phyloP scores from a whole-genome alignment of 2,329 filamentous ascomycete species.

The Sclerotinia minor region DNA sequence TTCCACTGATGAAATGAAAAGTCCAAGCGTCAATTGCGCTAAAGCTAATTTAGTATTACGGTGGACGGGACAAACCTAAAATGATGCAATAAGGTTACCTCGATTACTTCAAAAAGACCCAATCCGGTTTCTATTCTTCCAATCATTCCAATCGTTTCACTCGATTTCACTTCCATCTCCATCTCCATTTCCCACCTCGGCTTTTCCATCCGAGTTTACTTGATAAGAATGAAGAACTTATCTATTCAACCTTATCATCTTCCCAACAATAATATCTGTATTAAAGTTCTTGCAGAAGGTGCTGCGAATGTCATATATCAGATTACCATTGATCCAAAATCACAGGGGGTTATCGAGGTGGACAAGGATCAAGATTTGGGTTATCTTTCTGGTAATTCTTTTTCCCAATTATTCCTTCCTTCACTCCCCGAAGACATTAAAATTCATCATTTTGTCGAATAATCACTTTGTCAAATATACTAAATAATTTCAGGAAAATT shows the following conservation, averaged over 20 bases:
- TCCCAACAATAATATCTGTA: not conserved
- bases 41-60: not conserved
- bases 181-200: not conserved
- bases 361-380: conserved; percentile 26
- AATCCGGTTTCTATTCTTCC: conserved; percentile 10
- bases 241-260: not conserved
- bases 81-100: conserved; percentile 2
- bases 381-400: conserved; percentile 15
- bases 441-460: not conserved
- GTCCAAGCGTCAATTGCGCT: conserved; percentile 5
- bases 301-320: conserved; percentile 76
- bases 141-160: not conserved
- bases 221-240: not conserved
- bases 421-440: not conserved
- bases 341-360: conserved; percentile 25
- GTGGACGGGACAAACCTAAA: conserved; percentile 1
- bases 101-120: conserved; percentile 2
- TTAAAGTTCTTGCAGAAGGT: conserved; percentile 57
- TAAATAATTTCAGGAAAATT: conserved; percentile 47
- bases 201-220: not conserved
- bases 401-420: not conserved
- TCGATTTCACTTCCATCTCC: not conserved
- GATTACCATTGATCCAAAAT: conserved; percentile 46
- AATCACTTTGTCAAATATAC: not conserved
- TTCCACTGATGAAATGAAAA: not conserved